Conservation (phyloP, 208 protist genomes). For the Leptomonas seymouri region DNA sequence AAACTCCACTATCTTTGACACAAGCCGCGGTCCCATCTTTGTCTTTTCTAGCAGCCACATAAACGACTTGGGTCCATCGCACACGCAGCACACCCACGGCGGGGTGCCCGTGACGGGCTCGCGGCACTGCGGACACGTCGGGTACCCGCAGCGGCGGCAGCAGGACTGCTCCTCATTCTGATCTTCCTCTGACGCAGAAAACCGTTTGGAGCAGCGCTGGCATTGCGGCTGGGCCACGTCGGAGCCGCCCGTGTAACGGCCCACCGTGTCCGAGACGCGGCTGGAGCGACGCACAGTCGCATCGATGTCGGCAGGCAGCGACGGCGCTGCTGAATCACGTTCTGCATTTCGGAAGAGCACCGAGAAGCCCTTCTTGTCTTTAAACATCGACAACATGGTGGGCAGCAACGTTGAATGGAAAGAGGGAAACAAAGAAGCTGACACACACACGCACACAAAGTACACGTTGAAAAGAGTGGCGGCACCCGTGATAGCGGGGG, state of each 20-base stretch:
- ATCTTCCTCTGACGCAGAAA: conserved; percentile 21
- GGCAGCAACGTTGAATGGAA: neutral
- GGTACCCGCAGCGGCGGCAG: conserved; percentile 69
- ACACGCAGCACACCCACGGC: conserved; percentile 66
- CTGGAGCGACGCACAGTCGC: neutral
- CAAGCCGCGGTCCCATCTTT: conserved; percentile 44
- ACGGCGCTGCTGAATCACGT: neutral
- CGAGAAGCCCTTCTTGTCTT: conserved; percentile 67
- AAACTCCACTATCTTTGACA: conserved; percentile 66
- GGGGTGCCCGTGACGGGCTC: conserved; percentile 24
- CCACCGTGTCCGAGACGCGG: neutral
- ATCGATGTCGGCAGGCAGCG: neutral
- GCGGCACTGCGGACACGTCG: conserved; percentile 60
- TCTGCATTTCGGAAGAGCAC: conserved; percentile 45
- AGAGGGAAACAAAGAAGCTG: neutral
- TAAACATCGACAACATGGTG: conserved; percentile 74
- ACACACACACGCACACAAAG: conserved; percentile 5
- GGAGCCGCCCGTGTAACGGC: conserved; percentile 2
- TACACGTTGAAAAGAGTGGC: too few species aligned
- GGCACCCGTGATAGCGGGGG: too few species aligned
- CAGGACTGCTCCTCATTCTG: neutral
- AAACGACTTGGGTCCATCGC: conserved; percentile 47
- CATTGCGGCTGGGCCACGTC: conserved; percentile 37
- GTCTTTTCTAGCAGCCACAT: conserved; percentile 74
- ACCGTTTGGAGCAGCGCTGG: conserved; percentile 60